Percentiles rank a stretch among this genome's conserved stretches.
phyloP scores from a whole-genome alignment of 208 protist genomes.

The Novymonas esmeraldas region DNA sequence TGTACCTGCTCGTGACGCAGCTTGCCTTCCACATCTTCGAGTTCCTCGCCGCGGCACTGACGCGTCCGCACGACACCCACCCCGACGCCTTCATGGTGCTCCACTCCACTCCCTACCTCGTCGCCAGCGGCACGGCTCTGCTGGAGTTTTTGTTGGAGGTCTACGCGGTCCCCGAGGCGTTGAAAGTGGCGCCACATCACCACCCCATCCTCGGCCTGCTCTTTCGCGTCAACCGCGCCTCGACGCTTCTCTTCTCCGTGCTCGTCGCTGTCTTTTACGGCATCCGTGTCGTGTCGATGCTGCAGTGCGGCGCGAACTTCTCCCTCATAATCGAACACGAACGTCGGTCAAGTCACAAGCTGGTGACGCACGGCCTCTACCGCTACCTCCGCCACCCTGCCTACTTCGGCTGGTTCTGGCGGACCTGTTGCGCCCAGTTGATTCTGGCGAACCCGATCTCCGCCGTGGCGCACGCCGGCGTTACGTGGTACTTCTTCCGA shows the following conservation, averaged over 20 bases:
- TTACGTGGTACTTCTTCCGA: slow-evolving; percentile 93
- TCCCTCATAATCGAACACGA: slow-evolving; percentile 79
- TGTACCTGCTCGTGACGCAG: slow-evolving; percentile 64
- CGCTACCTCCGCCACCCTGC: slow-evolving; percentile 89
- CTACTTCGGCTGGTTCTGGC: slow-evolving; percentile 98
- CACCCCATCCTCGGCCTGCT: slow-evolving; percentile 16
- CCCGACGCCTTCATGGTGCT: slow-evolving; percentile 85
- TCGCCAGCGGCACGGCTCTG: slow-evolving; percentile 46
- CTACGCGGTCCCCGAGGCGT: slow-evolving; percentile 53
- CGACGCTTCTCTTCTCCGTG: slow-evolving; percentile 35
- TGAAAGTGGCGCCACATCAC: slow-evolving; percentile 39
- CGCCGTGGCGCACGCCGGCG: slow-evolving; percentile 62
- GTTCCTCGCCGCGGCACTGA: slow-evolving; percentile 58
- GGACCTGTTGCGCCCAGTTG: slow-evolving; percentile 89
- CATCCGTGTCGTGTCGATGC: slow-evolving; percentile 79
- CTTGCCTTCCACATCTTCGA: slow-evolving; percentile 82
- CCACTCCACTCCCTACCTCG: slow-evolving; percentile 67
- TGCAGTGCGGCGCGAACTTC: slow-evolving; percentile 86
- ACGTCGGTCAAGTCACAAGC: slow-evolving; percentile 68
- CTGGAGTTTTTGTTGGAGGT: slow-evolving; percentile 79
- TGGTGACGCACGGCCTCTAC: slow-evolving; percentile 94
- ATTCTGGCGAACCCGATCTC: slow-evolving; percentile 94
- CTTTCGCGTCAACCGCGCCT: slow-evolving; percentile 47
- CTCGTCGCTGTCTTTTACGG: slow-evolving; percentile 62
- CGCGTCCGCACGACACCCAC: slow-evolving; percentile 70